A percentile compares a stretch with the other conserved stretches of the same genome.
Evolutionary conservation across 2,329 filamentous ascomycete species (phyloP).

Genomic region (Acrodontium crateriforme): DNA sequence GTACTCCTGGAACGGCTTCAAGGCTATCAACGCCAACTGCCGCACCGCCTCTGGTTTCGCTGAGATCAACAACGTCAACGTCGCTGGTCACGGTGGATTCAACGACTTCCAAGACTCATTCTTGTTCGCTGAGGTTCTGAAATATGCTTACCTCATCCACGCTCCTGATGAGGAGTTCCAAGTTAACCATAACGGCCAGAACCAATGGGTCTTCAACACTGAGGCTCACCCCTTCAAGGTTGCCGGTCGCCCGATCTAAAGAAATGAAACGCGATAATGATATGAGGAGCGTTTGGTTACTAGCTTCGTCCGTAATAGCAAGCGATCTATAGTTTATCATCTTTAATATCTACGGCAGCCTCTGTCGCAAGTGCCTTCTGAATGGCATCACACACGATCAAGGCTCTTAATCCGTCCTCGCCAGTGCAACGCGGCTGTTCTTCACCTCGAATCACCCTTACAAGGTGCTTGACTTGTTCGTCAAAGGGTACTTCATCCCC

Average conservation of each 20-base stretch:
- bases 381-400: constrained; percentile 40
- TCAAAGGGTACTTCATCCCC: constrained; percentile 35
- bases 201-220: constrained; percentile 49
- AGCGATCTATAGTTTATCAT: too few species aligned
- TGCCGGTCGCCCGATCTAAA: constrained; percentile 3
- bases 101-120: constrained; percentile 72
- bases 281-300: too few species aligned
- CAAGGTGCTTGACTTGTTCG: constrained; percentile 38
- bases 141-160: constrained; percentile 39
- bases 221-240: constrained; percentile 49
- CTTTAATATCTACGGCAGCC: constrained; percentile 7
- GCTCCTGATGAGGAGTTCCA: constrained; percentile 6
- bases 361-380: constrained; percentile 30
- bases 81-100: constrained; percentile 44
- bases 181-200: constrained; percentile 23
- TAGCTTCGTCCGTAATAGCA: too few species aligned
- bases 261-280: too few species aligned
- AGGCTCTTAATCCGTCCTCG: constrained; percentile 36
- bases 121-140: constrained; percentile 76
- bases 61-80: constrained; percentile 52
- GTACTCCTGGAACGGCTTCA: constrained; percentile 70
- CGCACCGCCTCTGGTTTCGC: constrained; percentile 53
- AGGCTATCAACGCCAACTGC: constrained; percentile 50
- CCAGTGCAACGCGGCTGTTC: constrained; percentile 35
- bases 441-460: constrained; percentile 32